These are phyloP conservation scores for Hemisphaericaspora subhashii DNA, from an alignment of 1,139 yeast species.

Conservation along the genomic window DNA sequence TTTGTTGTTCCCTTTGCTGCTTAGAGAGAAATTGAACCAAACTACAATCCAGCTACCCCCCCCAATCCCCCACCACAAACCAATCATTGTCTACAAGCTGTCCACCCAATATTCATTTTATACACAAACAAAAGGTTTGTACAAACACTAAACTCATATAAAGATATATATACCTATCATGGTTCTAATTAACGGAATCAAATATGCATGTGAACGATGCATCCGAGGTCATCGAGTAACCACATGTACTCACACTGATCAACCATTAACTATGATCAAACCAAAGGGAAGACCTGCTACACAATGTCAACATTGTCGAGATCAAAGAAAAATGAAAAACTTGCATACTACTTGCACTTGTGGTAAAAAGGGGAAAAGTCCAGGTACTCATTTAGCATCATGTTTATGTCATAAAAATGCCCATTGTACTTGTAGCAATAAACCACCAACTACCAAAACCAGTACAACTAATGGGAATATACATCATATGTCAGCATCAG, in stretches of 20 bases:
- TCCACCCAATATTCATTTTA: neutral
- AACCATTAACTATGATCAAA: constrained; percentile 86
- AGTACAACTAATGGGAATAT: constrained; percentile 13
- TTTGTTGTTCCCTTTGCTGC: neutral
- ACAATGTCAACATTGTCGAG: constrained; percentile 87
- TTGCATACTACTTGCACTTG: constrained; percentile 76
- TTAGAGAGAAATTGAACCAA: no score
- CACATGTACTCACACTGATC: constrained; percentile 88
- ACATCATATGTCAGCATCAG: constrained; percentile 20
- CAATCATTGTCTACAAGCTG: no score
- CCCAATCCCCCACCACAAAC: neutral
- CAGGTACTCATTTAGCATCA: constrained; percentile 44
- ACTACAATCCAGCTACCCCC: no score
- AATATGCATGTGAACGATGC: constrained; percentile 95
- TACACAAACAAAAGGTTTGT: neutral
- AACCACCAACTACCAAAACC: constrained; percentile 16
- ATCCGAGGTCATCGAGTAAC: constrained; percentile 95
- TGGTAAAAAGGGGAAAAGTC: constrained; percentile 55
- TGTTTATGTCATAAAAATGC: constrained; percentile 58
- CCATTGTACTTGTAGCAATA: constrained; percentile 59
- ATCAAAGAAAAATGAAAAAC: constrained; percentile 67
- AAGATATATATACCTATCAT: constrained; percentile 29
- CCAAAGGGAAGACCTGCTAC: constrained; percentile 96
- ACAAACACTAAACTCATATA: neutral
- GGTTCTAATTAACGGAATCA: constrained; percentile 89